These are phyloP conservation scores for Psophocarpus tetragonolobus DNA, from an alignment of 306 rosid species.

Conservation along the genomic window DNA sequence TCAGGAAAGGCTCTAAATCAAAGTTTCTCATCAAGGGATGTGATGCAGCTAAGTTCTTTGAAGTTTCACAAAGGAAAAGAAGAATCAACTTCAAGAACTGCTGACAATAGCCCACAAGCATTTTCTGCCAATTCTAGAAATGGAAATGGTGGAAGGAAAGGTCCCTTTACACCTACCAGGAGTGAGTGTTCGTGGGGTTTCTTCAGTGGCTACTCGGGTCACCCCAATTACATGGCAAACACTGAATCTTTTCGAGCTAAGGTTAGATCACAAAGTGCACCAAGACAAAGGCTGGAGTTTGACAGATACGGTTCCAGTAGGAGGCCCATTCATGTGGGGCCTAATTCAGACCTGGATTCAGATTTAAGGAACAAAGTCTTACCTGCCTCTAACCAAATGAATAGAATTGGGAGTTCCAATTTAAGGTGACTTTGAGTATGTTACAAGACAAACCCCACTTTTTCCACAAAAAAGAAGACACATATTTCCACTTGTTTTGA, in stretches of 20 bases:
- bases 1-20: slow-evolving; percentile 47
- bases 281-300: slow-evolving; percentile 79
- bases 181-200: slow-evolving; percentile 75
- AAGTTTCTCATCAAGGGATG: slow-evolving; percentile 38
- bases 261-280: slow-evolving; percentile 92
- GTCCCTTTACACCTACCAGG: slow-evolving; percentile 70
- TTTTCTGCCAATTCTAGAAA: slow-evolving; percentile 63
- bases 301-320: slow-evolving; percentile 49
- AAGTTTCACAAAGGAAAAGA: slow-evolving; percentile 54
- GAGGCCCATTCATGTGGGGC: slow-evolving; percentile 45
- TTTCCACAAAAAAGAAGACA: not conserved
- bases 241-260: slow-evolving; percentile 88
- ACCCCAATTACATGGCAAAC: slow-evolving; percentile 90
- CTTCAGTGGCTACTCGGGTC: slow-evolving; percentile 58
- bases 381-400: slow-evolving; percentile 43
- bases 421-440: slow-evolving; percentile 52
- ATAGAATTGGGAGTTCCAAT: slow-evolving; percentile 49
- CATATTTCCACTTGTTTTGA: not conserved
- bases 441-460: slow-evolving; percentile 1
- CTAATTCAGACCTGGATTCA: slow-evolving; percentile 50
- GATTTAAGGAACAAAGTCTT: slow-evolving; percentile 43
- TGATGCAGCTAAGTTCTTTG: slow-evolving; percentile 35
- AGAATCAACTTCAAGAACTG: slow-evolving; percentile 51
- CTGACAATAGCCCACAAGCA: slow-evolving; percentile 70
- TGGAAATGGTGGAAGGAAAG: slow-evolving; percentile 57